phyloP scores from a whole-genome alignment of 2,329 filamentous ascomycete genomes.

The Pestalotiopsis sp. region DNA sequence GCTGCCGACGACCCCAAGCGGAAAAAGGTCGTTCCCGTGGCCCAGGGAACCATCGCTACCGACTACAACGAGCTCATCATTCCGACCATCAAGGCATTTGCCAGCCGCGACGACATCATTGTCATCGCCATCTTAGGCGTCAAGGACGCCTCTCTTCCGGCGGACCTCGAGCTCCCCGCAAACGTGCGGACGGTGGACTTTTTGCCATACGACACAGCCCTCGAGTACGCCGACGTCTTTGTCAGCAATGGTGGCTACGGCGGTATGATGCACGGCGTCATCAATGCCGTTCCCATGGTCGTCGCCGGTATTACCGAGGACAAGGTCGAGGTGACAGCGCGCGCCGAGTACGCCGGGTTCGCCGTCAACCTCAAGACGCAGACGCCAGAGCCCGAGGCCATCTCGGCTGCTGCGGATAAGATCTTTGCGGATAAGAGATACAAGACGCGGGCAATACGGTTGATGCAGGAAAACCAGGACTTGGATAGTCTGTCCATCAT shows the following conservation, averaged over 20 bases:
- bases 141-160: conserved; percentile 28
- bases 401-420: conserved; percentile 15
- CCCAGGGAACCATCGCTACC: conserved; percentile 47
- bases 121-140: conserved; percentile 37
- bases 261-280: conserved; percentile 38
- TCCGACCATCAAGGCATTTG: conserved; percentile 46
- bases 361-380: conserved; percentile 46
- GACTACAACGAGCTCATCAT: conserved; percentile 44
- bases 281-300: conserved; percentile 21
- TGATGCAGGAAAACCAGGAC: conserved; percentile 35
- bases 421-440: conserved; percentile 15
- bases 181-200: conserved; percentile 50
- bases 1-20: conserved; percentile 9
- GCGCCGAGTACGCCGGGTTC: conserved; percentile 45
- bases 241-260: conserved; percentile 22
- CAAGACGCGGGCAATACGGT: conserved; percentile 23
- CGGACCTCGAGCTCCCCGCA: conserved; percentile 32
- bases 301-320: conserved; percentile 20
- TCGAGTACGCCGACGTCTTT: conserved; percentile 40
- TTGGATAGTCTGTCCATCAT: conserved; percentile 23
- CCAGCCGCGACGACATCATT: conserved; percentile 40
- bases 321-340: conserved; percentile 38
- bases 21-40: conserved; percentile 47
- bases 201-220: conserved; percentile 48
- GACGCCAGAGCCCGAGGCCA: conserved; percentile 21